Conservation (phyloP, 140 eudicot genomes). For the Stevia rebaudiana region DNA sequence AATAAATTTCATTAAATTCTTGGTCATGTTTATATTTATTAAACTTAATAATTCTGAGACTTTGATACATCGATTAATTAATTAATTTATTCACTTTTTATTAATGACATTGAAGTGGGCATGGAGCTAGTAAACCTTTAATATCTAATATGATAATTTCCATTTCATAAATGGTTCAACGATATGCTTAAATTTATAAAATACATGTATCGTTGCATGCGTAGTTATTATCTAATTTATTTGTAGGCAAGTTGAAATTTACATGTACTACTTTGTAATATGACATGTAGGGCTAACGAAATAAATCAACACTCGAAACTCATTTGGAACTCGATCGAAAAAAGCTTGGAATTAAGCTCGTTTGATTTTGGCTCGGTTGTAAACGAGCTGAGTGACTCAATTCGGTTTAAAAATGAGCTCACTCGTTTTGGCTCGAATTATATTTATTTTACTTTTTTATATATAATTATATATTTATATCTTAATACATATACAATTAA, state of each 20-base stretch:
- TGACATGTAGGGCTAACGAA: too few relatives aligned
- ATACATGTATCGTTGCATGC: not conserved
- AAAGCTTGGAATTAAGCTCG: too few relatives aligned
- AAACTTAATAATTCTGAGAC: conserved; percentile 22
- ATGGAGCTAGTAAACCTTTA: not conserved
- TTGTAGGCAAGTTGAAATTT: not conserved
- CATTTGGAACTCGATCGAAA: too few relatives aligned
- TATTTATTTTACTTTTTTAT: too few relatives aligned
- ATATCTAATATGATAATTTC: not conserved
- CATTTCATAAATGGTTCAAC: not conserved
- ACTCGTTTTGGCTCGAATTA: too few relatives aligned
- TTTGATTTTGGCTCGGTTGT: too few relatives aligned
- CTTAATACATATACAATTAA: too few relatives aligned
- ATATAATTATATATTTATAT: too few relatives aligned
- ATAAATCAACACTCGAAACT: too few relatives aligned
- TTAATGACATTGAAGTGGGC: conserved; percentile 26
- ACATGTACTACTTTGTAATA: too few relatives aligned
- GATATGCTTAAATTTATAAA: not conserved
- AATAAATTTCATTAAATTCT: conserved; percentile 23
- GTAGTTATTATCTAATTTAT: not conserved
- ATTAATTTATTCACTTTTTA: conserved; percentile 9
- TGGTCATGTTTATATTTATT: conserved; percentile 25
- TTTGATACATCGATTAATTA: conserved; percentile 7
- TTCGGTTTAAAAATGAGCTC: too few relatives aligned
- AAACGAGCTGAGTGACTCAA: too few relatives aligned